Conservation (phyloP, 257 asterid genomes). For the Leptodermis oblonga region DNA sequence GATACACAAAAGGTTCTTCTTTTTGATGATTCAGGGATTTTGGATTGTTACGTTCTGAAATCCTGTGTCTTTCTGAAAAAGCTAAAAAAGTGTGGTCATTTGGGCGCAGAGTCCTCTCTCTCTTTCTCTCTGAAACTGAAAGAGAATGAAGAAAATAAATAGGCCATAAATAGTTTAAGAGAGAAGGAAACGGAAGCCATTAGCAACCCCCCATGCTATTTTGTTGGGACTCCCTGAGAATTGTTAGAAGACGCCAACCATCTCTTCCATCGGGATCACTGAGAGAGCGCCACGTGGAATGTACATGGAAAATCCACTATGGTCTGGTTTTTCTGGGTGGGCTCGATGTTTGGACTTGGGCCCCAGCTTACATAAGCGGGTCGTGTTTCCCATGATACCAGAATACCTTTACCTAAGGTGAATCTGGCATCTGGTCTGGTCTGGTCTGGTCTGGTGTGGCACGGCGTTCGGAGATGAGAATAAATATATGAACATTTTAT, state of each 20-base stretch:
- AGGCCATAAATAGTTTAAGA: not conserved
- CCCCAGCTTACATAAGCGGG: no score
- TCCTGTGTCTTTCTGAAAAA: not conserved
- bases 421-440: no score
- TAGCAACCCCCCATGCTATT: slow-evolving; percentile 7
- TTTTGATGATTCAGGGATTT: not conserved
- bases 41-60: not conserved
- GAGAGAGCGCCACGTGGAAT: slow-evolving; percentile 1
- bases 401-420: no score
- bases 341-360: not conserved
- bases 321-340: not conserved
- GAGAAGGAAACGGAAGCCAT: slow-evolving; percentile 10
- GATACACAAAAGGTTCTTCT: not conserved
- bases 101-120: not conserved
- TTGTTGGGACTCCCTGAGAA: slow-evolving; percentile 6
- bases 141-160: not conserved
- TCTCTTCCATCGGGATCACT: not conserved
- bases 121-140: not conserved
- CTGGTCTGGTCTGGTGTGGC: no score
- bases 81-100: not conserved
- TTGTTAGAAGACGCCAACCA: not conserved
- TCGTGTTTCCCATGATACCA: not conserved
- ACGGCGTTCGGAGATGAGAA: no score
- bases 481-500: no score
- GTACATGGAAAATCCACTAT: not conserved